Conservation (phyloP, 768 basidiomycete genomes). For the Leucocoprinus sp. region DNA sequence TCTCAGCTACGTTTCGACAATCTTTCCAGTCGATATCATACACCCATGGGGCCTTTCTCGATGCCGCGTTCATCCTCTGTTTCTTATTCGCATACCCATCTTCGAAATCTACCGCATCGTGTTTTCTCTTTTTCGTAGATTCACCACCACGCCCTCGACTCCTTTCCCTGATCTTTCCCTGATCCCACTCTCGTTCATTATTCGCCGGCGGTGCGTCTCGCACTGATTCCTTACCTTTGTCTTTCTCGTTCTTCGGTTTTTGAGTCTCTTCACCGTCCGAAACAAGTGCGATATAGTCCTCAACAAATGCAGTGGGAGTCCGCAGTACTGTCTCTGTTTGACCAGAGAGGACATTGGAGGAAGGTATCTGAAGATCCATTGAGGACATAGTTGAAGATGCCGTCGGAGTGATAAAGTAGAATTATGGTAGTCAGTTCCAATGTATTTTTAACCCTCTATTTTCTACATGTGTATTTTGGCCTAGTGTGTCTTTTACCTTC, state of each 20-base stretch:
- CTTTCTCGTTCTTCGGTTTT: constrained; percentile 8
- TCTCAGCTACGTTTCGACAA: constrained; percentile 73
- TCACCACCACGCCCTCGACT: constrained; percentile 14
- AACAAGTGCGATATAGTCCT: constrained; percentile 4
- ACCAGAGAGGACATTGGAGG: too few species aligned
- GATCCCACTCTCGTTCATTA: constrained; percentile 35
- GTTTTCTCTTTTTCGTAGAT: constrained; percentile 15
- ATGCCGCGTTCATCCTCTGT: constrained; percentile 41
- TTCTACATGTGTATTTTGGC: too few species aligned
- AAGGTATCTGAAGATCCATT: too few species aligned
- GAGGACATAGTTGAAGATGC: too few species aligned
- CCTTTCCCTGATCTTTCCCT: constrained; percentile 22
- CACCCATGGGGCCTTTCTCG: constrained; percentile 66
- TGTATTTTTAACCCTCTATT: too few species aligned
- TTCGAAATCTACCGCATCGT: constrained; percentile 29
- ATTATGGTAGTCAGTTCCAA: too few species aligned
- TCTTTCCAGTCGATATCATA: constrained; percentile 59
- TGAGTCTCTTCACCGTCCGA: not conserved
- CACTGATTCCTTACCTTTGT: constrained; percentile 11
- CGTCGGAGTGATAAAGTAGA: too few species aligned
- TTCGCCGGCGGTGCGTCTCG: not conserved
- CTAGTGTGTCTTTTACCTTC: too few species aligned
- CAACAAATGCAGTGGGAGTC: not conserved
- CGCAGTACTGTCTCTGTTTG: not conserved
- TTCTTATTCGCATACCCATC: constrained; percentile 48